Base-by-base conservation (phyloP, 2,329 filamentous ascomycete genomes). In the Xylariaceae sp. region DNA sequence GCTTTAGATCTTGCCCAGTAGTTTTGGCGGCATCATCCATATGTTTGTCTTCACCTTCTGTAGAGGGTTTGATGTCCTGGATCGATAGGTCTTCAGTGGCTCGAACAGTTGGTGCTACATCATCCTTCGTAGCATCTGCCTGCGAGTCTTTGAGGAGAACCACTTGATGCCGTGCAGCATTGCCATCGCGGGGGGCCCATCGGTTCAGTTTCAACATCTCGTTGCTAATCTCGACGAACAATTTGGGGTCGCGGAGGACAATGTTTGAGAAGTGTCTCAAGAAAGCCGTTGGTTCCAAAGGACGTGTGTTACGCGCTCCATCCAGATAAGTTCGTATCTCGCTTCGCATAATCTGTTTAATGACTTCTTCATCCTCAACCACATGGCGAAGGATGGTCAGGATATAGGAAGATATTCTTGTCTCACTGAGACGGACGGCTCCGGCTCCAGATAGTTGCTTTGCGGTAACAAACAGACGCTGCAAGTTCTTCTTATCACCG, bases 381-480 rank as follows among this genome's bases (percentile, higher is more conserved):
- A 99, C 88, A 69, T 99, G 95, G 36, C 96, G 88, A 39, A 99
- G 78, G 49, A 97, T 88, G 11, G 94, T 84, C 83, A 98, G 88
- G 67, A 96, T 89, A 55, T 89, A 83, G 19, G 79, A 73, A 3
- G 79, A 78, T 34, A 85, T 75, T 50, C 78, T 78, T 2, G 77
- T 79, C 36, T 82, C 79, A 59, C 77, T 81, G 8, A 99, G 82
- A 52, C 88, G 88, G 52, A 90, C 85, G 26, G 92, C 90, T 6
- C 90, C 89, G 26, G 87, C 83, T 23, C 90, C 90, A 17, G 91
- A 88, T 57, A 98, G 84, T 72, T 98, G 94, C 73, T 96, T 96
- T 55, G 94, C 87, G 91, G 98, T 96, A 48, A 97, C 85, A 74
- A 99, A 98, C 19, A 99, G 79, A 24, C 92, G 85, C 69, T 95